These are phyloP conservation scores for Colletotrichum camelliae DNA, from an alignment of 2,329 filamentous ascomycete species.

Conservation along the genomic window DNA sequence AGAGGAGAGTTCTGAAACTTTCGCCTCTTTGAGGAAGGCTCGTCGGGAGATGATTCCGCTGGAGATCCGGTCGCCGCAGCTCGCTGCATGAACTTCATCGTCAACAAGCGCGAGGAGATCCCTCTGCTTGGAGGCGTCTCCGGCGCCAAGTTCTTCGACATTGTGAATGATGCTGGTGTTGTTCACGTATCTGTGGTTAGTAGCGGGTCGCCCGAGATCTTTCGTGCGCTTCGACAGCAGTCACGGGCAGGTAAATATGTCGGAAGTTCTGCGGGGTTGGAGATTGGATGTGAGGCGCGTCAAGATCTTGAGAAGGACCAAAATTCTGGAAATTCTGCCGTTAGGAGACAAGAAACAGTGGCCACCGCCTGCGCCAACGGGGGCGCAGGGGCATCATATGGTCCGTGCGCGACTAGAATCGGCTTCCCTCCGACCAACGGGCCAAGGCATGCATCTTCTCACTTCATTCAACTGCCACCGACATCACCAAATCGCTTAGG, in stretches of 20 bases:
- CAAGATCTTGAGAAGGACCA: background rate
- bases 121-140: constrained; percentile 59
- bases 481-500: background rate
- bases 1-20: constrained; percentile 48
- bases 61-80: constrained; percentile 67
- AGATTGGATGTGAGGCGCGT: background rate
- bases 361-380: background rate
- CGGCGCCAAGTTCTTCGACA: constrained; percentile 44
- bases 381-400: no score
- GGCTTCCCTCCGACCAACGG: background rate
- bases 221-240: background rate
- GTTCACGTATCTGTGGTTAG: background rate
- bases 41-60: constrained; percentile 49
- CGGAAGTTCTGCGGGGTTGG: background rate
- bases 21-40: constrained; percentile 67
- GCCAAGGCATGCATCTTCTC: background rate
- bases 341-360: background rate
- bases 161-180: constrained; percentile 20
- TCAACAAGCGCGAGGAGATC: constrained; percentile 87
- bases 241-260: background rate
- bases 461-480: background rate
- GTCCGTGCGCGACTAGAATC: background rate
- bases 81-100: constrained; percentile 98
- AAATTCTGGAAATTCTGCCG: constrained; percentile 19
- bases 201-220: background rate